Evolutionary conservation across 1,284 basidiomycete species (phyloP), one percentile per base, ranked within the genome.

Genomic region (Tilletia setariae): DNA sequence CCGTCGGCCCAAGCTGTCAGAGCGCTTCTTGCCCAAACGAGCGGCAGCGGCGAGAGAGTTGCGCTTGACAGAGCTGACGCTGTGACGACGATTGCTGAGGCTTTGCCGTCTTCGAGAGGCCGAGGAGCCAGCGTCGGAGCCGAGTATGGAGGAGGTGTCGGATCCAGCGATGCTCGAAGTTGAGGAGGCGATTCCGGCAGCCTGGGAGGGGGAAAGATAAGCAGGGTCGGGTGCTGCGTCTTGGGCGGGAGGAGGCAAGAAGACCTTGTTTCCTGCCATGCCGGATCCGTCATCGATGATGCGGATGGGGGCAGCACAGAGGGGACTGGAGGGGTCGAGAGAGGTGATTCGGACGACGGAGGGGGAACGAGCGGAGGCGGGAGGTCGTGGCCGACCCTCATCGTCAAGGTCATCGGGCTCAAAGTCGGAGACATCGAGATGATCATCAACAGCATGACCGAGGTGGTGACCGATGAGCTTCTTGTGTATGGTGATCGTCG

Each of bases 291-390:
- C 74, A 16, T 79, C 64, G 32, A 79, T 73, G 64, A 81, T 43
- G 30, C 78, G 72, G 47, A 80, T 72, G 0, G 79, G 78, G 21
- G 65, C 59, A 43, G 70, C 68, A 65, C 70, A 76, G 8, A 81
- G 70, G 1, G 59, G 68, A 44, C 77, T 79, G 13, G 72, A 72
- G 0, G 79, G 79, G 53, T 81, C 79, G 19, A 74, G 73, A 13
- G 74, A 75, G 9, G 67, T 73, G 66, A 81, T 78, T 23, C 75
- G 68, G 0, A 78, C 71, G 35, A 76, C 43, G n/a, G 62, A 63
- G 7, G 43, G 62, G 19, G 62, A 19, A 15, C 56, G 25, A 2
- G 28, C 56, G 13, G 56, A 61, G 28, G 56, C 56, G 28, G 56
- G 56, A 19, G 56, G 56, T 16, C 30, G 32, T 16, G 56, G 56